These are phyloP conservation scores for Ophiorrhiza pumila DNA, from an alignment of 257 asterid species.

Conservation along the genomic window DNA sequence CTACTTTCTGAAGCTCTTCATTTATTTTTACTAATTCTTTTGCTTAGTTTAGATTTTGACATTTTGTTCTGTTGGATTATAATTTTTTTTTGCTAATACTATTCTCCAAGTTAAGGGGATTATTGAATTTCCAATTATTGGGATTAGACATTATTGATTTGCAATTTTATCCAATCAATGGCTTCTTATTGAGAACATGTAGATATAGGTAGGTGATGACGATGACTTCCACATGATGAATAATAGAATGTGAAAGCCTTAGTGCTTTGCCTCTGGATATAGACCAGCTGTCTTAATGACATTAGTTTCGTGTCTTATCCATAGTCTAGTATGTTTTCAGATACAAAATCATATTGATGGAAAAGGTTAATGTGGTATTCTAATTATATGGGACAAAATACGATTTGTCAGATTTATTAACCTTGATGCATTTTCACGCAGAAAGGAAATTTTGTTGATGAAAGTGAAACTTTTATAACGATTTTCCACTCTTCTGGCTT, in stretches of 20 bases:
- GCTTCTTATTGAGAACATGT: neutral
- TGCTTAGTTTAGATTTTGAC: neutral
- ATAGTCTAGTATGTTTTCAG: neutral
- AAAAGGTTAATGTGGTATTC: neutral
- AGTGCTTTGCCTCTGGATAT: neutral
- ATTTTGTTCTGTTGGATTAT: neutral
- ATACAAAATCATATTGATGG: neutral
- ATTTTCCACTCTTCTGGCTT: neutral
- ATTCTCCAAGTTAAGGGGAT: neutral
- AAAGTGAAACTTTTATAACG: neutral
- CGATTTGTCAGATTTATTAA: neutral
- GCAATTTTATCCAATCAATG: neutral
- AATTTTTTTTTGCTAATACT: neutral
- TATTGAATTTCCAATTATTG: neutral
- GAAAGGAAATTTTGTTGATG: neutral
- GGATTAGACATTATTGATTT: neutral
- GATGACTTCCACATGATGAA: neutral
- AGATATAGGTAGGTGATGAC: neutral
- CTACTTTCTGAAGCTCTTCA: conserved; percentile 6
- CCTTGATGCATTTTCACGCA: neutral
- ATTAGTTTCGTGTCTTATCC: neutral
- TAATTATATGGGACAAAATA: neutral
- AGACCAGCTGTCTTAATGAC: neutral
- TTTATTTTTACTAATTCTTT: neutral
- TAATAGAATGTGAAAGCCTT: neutral